phyloP scores from a whole-genome alignment of 306 rosid genomes.

The Cyamopsis tetragonoloba region DNA sequence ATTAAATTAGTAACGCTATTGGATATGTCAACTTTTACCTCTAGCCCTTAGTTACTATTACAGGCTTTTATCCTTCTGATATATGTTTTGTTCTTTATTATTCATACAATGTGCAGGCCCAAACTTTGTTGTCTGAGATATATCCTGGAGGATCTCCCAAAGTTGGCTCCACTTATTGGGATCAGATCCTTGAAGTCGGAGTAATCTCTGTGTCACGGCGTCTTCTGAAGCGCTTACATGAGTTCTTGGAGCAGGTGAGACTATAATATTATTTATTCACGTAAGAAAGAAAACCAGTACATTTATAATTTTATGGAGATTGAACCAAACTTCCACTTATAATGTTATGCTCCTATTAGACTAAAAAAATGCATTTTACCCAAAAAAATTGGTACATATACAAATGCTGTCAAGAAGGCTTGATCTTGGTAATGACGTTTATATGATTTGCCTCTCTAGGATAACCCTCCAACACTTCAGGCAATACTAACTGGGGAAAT shows the following conservation, averaged over 20 bases:
- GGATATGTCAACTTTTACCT: neutral
- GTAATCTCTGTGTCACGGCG: constrained; percentile 77
- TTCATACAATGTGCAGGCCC: constrained; percentile 57
- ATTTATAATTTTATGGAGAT: neutral
- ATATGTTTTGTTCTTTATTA: constrained; percentile 13
- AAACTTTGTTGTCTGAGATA: constrained; percentile 85
- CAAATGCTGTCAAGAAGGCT: constrained; percentile 16
- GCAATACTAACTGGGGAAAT: constrained; percentile 71
- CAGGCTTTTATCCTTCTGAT: constrained; percentile 24
- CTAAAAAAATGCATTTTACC: neutral
- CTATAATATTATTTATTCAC: constrained; percentile 21
- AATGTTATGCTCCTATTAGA: neutral
- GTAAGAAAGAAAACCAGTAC: constrained; percentile 12
- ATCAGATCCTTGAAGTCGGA: constrained; percentile 89
- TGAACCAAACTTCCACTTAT: neutral
- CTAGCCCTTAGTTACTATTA: neutral
- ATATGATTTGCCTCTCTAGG: constrained; percentile 51
- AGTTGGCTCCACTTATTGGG: constrained; percentile 83
- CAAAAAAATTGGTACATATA: neutral
- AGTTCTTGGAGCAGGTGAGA: constrained; percentile 85
- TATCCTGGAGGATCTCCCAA: constrained; percentile 94
- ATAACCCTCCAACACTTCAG: constrained; percentile 67
- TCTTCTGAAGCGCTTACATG: constrained; percentile 78
- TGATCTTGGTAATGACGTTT: constrained; percentile 31
- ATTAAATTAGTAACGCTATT: no score